Base-by-base conservation (phyloP, 2,329 filamentous ascomycete species). In the Diplocarpon rosae region DNA sequence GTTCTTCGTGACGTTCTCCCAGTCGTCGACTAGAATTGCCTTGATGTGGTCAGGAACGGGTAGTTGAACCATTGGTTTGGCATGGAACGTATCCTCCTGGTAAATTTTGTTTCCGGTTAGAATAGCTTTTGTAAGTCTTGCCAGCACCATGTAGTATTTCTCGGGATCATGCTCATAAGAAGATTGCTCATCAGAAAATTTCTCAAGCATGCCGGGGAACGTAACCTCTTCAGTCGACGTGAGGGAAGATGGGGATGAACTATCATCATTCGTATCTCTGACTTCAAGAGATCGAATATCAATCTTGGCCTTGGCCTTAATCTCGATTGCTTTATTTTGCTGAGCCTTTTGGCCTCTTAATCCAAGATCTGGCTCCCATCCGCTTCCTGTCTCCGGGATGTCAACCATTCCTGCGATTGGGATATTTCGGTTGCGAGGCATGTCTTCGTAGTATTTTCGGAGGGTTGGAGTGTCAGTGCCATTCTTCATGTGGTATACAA, bases 1-100 rank as follows among this genome's bases (percentile, higher is more conserved):
- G 61, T 93, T 92, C 68, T 95, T 96, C 45, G 92, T 98, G 50
- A 98, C 80, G 57, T 95, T 94, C 65, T 98, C 92, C 92, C 92
- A 98, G 63, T 98, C 92, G 62, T 98, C 92, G 16, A 98, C 92
- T 2, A 98, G 77, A 51, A 94, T 75, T 13, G 85, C 86, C 68
- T 96, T 95, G 53, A 98, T 73, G 53, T 84, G 78, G 60, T 96
- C 92, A 0, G 92, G 88, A 52, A 96, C 80, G 39, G 81, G 74
- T 34, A 98, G 75, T 56, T 87, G 85, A 58, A 98, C 83, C 14
- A 87, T 86, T 15, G 90, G 89, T 46, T 88, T 80, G 51, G 75
- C 73, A 59, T 88, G 78, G 62, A 95, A 98, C 4, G 75, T 70
- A 49, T 96, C 92, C 69, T 96, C 92, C 89, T 96, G 65, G 24